Evolutionary conservation across 495 filamentous ascomycete species (phyloP), one percentile per base, ranked within the genome.

Genomic region (Ramalina intermedia): DNA sequence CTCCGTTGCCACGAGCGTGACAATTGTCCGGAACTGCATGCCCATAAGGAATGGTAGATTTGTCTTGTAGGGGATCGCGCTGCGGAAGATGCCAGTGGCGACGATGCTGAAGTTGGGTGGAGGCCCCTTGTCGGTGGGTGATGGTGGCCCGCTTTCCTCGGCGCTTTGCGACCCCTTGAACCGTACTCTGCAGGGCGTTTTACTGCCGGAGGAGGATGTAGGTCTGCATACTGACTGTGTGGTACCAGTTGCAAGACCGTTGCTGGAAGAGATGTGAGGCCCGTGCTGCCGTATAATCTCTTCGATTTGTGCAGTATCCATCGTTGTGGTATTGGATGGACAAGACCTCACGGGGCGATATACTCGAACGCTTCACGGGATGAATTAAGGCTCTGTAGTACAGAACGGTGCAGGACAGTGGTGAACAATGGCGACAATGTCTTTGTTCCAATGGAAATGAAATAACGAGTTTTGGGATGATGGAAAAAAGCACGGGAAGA

Each of bases 1-100:
- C 3, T 78, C 71, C 50, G 82, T 80, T 4, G 76, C 70, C 23
- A 94, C 85, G 18, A 94, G 68, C n/a, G 84, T 89, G 43, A 94
- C 65, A 29, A 93, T 75, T 21, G 80, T 87, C 65, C 80, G 85
- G 49, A 94, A 63, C 11, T 74, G 65, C 26, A 93, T 68, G 8
- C 58, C 66, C 48, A 72, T 67, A 37, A 93, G 64, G 49, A 81
- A 84, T 6, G 63, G 64, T 48, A 83, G 76, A 58, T 89, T 79
- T 41, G 75, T 70, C 5, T 64, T 55, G 41, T 73, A 63, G 1
- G 87, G 87, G 55, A 83, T 91, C 40, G 76, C 77, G 58, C 81
- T 85, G n/a, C 87, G 77, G 57, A 83, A 93, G 5, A 94, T 69
- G 9, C 79, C 80, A 4, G 73, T 69, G 6, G 74, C 65, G 9